A percentile compares a stretch with the other conserved stretches of the same genome.
Evolutionary conservation across 163 green algal species (phyloP).

Genomic region (Volvox carteri): DNA sequence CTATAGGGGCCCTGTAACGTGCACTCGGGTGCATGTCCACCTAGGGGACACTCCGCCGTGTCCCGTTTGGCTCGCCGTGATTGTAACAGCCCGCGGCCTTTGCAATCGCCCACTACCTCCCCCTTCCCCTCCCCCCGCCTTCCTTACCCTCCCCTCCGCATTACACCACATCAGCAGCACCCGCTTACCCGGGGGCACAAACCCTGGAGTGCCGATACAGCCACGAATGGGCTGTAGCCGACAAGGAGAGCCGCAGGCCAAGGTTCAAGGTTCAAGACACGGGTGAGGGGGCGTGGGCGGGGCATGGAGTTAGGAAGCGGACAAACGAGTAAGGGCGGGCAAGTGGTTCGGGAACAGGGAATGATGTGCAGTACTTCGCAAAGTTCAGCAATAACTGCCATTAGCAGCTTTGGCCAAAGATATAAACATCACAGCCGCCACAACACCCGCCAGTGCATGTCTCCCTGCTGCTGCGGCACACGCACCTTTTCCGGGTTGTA

Average conservation of each 20-base stretch:
- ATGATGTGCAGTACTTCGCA: too few relatives aligned
- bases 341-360: too few relatives aligned
- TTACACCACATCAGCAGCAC: neutral
- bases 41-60: too few relatives aligned
- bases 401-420: too few relatives aligned
- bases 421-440: too few relatives aligned
- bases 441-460: too few relatives aligned
- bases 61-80: too few relatives aligned
- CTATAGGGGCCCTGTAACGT: too few relatives aligned
- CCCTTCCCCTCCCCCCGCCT: neutral
- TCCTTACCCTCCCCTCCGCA: neutral
- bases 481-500: conserved; percentile 61
- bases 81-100: too few relatives aligned
- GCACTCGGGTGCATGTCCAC: too few relatives aligned
- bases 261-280: neutral
- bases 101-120: neutral
- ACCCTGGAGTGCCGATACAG: conserved; percentile 30
- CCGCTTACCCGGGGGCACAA: conserved; percentile 10
- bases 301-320: neutral
- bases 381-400: too few relatives aligned
- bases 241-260: neutral
- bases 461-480: too few relatives aligned
- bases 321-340: neutral
- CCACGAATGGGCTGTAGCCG: conserved; percentile 4
- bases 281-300: neutral